phyloP scores from a whole-genome alignment of 2,329 filamentous ascomycete genomes.

The Magnaporthiopsis incrustans region DNA sequence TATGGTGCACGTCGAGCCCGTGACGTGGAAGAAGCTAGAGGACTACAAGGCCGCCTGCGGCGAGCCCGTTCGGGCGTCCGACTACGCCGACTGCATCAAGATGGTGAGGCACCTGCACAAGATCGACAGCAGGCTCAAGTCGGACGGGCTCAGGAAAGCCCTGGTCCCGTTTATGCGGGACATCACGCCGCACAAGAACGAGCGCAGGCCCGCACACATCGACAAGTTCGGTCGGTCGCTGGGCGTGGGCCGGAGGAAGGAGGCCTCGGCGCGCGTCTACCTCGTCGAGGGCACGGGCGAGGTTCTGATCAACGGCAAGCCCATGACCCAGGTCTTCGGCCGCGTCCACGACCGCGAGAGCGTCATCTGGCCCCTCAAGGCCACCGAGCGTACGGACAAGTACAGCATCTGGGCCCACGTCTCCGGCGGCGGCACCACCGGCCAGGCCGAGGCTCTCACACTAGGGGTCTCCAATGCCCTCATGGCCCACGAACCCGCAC shows the following conservation, averaged over 20 bases:
- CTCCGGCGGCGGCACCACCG: conserved; percentile 81
- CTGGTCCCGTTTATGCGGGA: conserved; percentile 66
- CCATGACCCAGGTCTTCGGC: conserved; percentile 72
- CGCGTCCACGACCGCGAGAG: conserved; percentile 91
- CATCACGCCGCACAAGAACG: conserved; percentile 61
- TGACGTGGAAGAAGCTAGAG: conserved; percentile 72
- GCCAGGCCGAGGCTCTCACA: conserved; percentile 91
- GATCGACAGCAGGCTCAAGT: conserved; percentile 73
- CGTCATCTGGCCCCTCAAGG: conserved; percentile 82
- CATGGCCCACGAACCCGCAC: conserved; percentile 80
- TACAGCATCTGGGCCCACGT: conserved; percentile 93
- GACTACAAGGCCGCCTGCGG: conserved; percentile 67
- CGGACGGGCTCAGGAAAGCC: conserved; percentile 56
- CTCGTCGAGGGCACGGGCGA: conserved; percentile 91
- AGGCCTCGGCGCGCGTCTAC: conserved; percentile 74
- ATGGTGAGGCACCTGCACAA: conserved; percentile 74
- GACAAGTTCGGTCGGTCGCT: conserved; percentile 72
- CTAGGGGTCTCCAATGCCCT: conserved; percentile 83
- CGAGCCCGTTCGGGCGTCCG: conserved; percentile 65
- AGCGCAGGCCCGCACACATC: conserved; percentile 53
- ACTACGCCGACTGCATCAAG: conserved; percentile 69
- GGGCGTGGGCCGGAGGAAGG: conserved; percentile 80
- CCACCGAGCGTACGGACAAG: conserved; percentile 78
- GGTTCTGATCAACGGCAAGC: conserved; percentile 82
- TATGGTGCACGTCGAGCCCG: conserved; percentile 57